phyloP scores from a whole-genome alignment of 2,329 filamentous ascomycete species.

The Akanthomyces muscarius region DNA sequence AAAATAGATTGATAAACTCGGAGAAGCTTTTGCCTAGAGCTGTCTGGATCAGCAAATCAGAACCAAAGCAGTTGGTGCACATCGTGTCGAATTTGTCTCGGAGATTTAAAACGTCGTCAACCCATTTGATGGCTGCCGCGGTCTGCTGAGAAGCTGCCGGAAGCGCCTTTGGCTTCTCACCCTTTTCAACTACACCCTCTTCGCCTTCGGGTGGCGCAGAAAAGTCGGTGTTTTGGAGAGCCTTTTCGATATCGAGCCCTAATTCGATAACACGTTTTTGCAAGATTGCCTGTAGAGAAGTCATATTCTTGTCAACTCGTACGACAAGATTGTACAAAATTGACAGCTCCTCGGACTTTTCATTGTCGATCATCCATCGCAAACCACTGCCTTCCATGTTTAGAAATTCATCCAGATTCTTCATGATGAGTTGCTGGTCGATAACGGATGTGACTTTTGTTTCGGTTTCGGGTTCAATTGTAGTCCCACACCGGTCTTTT shows the following conservation, averaged over 20 bases:
- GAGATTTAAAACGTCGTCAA: slow-evolving; percentile 79
- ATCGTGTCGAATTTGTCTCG: slow-evolving; percentile 89
- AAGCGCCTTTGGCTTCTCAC: slow-evolving; percentile 33
- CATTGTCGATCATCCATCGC: slow-evolving; percentile 86
- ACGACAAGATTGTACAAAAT: slow-evolving; percentile 76
- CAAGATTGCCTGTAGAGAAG: slow-evolving; percentile 64
- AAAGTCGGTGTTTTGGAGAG: slow-evolving; percentile 53
- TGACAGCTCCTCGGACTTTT: slow-evolving; percentile 72
- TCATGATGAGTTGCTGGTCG: slow-evolving; percentile 73
- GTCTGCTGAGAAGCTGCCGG: slow-evolving; percentile 71
- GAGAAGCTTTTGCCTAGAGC: slow-evolving; percentile 82
- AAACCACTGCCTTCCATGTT: slow-evolving; percentile 81
- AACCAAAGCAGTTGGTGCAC: slow-evolving; percentile 66
- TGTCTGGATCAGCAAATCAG: slow-evolving; percentile 74
- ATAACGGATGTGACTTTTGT: slow-evolving; percentile 71
- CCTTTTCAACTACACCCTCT: slow-evolving; percentile 32
- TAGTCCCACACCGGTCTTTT: slow-evolving; percentile 75
- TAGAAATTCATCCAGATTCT: slow-evolving; percentile 76
- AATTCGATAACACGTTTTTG: slow-evolving; percentile 73
- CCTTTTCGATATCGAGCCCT: slow-evolving; percentile 76
- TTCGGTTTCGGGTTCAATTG: slow-evolving; percentile 69
- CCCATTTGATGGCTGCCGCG: slow-evolving; percentile 86
- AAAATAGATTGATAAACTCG: slow-evolving; percentile 90
- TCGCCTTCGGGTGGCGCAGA: slow-evolving; percentile 42
- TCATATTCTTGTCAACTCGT: slow-evolving; percentile 71